Evolutionary conservation across 768 basidiomycete species (phyloP).

Genomic region (Mycena olivaceomarginata): DNA sequence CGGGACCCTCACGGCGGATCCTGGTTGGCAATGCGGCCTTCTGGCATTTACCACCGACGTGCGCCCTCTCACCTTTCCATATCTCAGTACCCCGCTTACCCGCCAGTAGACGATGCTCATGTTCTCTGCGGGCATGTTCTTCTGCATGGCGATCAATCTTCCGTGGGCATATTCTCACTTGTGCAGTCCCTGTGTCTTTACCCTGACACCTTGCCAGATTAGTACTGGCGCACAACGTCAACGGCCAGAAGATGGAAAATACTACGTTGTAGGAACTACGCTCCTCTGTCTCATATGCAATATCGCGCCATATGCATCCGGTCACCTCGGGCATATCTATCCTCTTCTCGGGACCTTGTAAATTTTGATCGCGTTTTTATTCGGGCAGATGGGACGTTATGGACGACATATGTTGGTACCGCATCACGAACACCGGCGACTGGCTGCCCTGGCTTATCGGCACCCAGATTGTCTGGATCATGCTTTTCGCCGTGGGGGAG

Average conservation of each 20-base stretch:
- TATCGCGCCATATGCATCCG: constrained; percentile 46
- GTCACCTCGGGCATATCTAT: constrained; percentile 48
- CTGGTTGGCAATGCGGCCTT: neutral
- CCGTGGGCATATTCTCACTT: neutral
- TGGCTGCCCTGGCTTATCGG: constrained; percentile 48
- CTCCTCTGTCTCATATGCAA: constrained; percentile 34
- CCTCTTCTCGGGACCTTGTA: neutral
- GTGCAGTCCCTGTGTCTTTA: neutral
- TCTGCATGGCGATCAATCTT: constrained; percentile 13
- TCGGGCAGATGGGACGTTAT: constrained; percentile 17
- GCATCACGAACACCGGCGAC: constrained; percentile 11
- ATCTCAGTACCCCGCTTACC: neutral
- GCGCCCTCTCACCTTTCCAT: neutral
- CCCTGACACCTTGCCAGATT: neutral
- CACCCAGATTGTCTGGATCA: constrained; percentile 48
- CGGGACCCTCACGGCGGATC: neutral
- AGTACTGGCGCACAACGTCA: neutral
- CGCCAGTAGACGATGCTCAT: neutral
- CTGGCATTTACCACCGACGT: neutral
- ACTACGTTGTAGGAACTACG: constrained; percentile 29
- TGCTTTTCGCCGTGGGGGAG: neutral
- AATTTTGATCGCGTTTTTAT: constrained; percentile 8
- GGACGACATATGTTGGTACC: constrained; percentile 13
- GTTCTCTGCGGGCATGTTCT: constrained; percentile 23
- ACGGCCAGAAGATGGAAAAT: constrained; percentile 30